Conservation (phyloP, 2,329 filamentous ascomycete species). For the Myriosclerotinia curreyana region DNA sequence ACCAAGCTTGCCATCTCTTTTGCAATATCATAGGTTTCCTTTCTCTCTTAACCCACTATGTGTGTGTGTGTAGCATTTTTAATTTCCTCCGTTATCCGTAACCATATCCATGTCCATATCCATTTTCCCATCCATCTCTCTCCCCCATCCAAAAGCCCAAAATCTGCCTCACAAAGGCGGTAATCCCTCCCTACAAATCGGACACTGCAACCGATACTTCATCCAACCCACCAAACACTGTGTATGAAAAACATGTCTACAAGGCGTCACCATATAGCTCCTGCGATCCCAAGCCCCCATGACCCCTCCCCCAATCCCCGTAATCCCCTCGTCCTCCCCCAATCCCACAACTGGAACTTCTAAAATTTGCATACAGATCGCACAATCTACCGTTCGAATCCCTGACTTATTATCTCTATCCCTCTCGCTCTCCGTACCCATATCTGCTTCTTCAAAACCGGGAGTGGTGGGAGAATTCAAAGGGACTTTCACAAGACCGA, state of each 20-base stretch:
- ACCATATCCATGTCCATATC: background rate
- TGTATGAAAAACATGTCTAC: conserved; percentile 92
- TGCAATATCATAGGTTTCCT: no score
- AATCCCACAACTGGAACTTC: conserved; percentile 78
- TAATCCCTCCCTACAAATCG: conserved; percentile 86
- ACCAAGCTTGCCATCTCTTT: background rate
- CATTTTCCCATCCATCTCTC: background rate
- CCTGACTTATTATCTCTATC: conserved; percentile 45
- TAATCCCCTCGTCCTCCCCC: conserved; percentile 44
- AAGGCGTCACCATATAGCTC: conserved; percentile 96
- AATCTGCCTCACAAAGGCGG: conserved; percentile 66
- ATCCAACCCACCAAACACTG: conserved; percentile 94
- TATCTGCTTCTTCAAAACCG: conserved; percentile 26
- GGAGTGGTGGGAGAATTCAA: conserved; percentile 26
- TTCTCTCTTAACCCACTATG: background rate
- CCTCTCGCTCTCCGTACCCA: conserved; percentile 31
- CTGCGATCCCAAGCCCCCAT: conserved; percentile 73
- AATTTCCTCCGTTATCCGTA: background rate
- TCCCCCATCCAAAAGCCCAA: background rate
- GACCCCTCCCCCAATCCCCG: conserved; percentile 47
- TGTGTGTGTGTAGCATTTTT: background rate
- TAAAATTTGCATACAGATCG: conserved; percentile 88
- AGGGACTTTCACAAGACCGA: conserved; percentile 58
- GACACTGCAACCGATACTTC: conserved; percentile 87
- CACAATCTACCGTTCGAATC: conserved; percentile 72